Conservation (phyloP, 2,329 filamentous ascomycete species). For the Sarocladiaceae sp. region DNA sequence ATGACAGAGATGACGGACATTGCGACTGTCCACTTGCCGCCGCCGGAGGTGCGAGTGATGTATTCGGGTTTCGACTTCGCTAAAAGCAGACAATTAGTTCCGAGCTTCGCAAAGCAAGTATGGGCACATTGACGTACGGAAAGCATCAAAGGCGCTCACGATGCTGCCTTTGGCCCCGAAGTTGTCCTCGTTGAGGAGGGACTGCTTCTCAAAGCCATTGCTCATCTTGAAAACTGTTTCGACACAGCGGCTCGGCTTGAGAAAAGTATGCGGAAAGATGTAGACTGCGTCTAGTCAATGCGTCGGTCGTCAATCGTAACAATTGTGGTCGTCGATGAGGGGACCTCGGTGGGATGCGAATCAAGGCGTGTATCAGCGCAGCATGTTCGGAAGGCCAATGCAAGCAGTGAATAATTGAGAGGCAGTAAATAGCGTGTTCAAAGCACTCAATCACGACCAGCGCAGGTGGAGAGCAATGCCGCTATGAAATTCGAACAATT, state of each 20-base stretch:
- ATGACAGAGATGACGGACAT: constrained; percentile 71
- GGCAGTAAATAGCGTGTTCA: background rate
- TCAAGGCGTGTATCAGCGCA: background rate
- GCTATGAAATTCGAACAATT: background rate
- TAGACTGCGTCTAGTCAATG: background rate
- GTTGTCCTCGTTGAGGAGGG: constrained; percentile 67
- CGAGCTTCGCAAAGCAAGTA: too few relatives aligned
- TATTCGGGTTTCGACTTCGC: constrained; percentile 96
- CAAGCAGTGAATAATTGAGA: background rate
- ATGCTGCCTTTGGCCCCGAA: constrained; percentile 71
- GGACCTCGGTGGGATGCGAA: background rate
- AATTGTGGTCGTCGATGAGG: background rate
- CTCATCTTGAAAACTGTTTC: background rate
- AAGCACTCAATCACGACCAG: constrained; percentile 1
- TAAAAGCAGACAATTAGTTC: constrained; percentile 31
- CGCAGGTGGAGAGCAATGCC: background rate
- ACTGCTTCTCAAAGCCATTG: constrained; percentile 68
- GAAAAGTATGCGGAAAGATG: background rate
- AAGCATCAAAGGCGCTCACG: constrained; percentile 91
- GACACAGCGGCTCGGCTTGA: background rate
- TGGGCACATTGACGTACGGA: constrained; percentile 59
- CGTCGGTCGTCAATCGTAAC: background rate
- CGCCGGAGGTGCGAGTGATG: constrained; percentile 75
- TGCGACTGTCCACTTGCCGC: constrained; percentile 88
- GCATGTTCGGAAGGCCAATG: background rate